phyloP scores from a whole-genome alignment of 2,329 filamentous ascomycete genomes.

The Harringtonia lauricola region DNA sequence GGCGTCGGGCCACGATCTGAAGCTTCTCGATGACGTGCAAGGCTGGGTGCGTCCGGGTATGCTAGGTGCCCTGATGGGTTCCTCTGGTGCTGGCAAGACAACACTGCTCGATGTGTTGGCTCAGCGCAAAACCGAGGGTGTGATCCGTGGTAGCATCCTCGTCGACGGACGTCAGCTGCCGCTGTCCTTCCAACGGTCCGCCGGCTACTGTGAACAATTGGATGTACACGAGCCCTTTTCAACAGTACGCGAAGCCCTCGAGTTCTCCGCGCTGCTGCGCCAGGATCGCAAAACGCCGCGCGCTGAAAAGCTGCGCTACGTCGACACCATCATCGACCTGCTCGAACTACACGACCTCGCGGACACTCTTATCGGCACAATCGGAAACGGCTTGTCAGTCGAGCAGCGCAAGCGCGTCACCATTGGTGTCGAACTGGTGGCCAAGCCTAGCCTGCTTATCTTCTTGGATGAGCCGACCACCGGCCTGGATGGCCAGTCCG shows the following conservation, averaged over 20 bases:
- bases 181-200: conserved; percentile 66
- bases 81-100: conserved; percentile 75
- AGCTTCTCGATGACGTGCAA: conserved; percentile 67
- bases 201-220: conserved; percentile 71
- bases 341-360: conserved; percentile 36
- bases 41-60: conserved; percentile 78
- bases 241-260: conserved; percentile 66
- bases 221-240: conserved; percentile 64
- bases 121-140: conserved; percentile 66
- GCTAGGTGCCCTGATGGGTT: conserved; percentile 69
- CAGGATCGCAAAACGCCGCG: conserved; percentile 54
- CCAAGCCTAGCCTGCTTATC: conserved; percentile 46
- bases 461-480: conserved; percentile 54
- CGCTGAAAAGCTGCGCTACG: conserved; percentile 63
- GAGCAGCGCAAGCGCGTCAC: conserved; percentile 45
- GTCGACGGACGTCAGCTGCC: conserved; percentile 66
- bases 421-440: conserved; percentile 50
- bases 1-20: conserved; percentile 47
- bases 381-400: conserved; percentile 41
- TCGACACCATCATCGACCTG: conserved; percentile 64
- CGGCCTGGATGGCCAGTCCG: conserved; percentile 57
- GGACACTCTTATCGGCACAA: conserved; percentile 33
- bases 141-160: conserved; percentile 61
- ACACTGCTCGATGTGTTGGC: conserved; percentile 76
- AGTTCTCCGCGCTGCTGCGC: conserved; percentile 63